Evolutionary conservation across 176 grass and related monocot species (phyloP), one percentile per base, ranked within the genome.

Genomic region (Raddia guianensis): DNA sequence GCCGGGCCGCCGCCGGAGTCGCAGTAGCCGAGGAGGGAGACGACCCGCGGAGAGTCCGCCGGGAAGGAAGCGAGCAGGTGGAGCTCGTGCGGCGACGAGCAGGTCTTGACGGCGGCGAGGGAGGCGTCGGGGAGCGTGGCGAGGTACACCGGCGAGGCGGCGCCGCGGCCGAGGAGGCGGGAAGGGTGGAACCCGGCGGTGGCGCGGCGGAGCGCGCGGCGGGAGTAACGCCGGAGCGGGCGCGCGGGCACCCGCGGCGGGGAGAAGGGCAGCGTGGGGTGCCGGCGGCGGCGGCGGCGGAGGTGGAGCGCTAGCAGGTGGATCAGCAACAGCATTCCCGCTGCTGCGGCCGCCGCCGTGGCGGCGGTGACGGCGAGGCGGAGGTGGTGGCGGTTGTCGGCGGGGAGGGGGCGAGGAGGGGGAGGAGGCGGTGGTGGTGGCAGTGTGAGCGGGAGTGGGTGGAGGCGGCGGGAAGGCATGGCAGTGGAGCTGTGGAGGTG

Each of bases 111-210:
- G 5, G 89, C 90, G 6, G 83, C 57, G 18, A 82, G 75, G n/a
- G 86, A 82, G 50, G 78, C 82, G n/a, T 86, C 86, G 50, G 89
- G 66, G 63, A 91, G 80, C 11, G 86, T 8, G 44, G 89, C 92
- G 42, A 89, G 86, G 76, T 86, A 94, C 66, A 94, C 92, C 0
- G 72, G 75, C 33, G 92, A 90, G 48, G 84, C 90, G 47, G 92
- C 84, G 42, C 92, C 92, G 12, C 89, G 86, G 56, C 92, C 92
- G 72, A 94, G 89, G 55, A 90, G 86, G 18, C 92, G 81, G 46
- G 92, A 83, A 1, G 84, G 73, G 54, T 94, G 81, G 68, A 94
- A 94, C 27, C 84, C 76, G 3, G 60, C 76, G 0, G 92, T 94
- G 40, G 89, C 89, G 1, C 92, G 92, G 19, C 81, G 54, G 53